A percentile compares a stretch with the other conserved stretches of the same genome.
phyloP scores from a whole-genome alignment of 331 rosid genomes.

The Saraca asoca region DNA sequence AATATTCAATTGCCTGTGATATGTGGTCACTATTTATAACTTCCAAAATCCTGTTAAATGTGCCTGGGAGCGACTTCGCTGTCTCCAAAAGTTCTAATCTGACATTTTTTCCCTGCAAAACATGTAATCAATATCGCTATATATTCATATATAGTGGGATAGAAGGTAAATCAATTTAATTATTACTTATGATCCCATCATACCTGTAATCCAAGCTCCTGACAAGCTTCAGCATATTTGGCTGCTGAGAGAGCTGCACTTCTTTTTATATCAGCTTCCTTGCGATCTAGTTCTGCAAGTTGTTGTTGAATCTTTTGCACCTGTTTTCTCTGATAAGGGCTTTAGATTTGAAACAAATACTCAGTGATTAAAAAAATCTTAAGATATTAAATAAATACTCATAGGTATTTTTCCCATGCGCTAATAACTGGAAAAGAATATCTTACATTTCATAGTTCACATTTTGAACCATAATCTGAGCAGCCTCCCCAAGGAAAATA shows the following conservation, averaged over 20 bases:
- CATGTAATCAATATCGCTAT: conserved; percentile 19
- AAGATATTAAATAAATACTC: conserved; percentile 18
- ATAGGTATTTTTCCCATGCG: background rate
- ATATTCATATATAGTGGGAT: background rate
- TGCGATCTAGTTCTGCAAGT: conserved; percentile 79
- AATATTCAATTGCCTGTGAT: conserved; percentile 74
- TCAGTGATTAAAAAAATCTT: conserved; percentile 12
- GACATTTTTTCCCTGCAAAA: conserved; percentile 76
- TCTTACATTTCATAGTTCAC: conserved; percentile 92
- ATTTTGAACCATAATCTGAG: conserved; percentile 81
- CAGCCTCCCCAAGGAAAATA: conserved; percentile 93
- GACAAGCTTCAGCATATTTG: conserved; percentile 87
- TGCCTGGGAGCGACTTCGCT: conserved; percentile 79
- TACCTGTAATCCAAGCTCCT: conserved; percentile 96
- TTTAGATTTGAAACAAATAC: conserved; percentile 34
- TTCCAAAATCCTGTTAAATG: conserved; percentile 70
- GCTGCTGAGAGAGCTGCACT: conserved; percentile 71
- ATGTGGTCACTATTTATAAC: conserved; percentile 65
- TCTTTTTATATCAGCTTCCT: conserved; percentile 88
- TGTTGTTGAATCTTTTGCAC: conserved; percentile 95
- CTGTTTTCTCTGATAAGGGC: conserved; percentile 87
- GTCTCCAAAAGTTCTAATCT: conserved; percentile 82
- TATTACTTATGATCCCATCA: conserved; percentile 14
- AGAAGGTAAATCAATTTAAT: conserved; percentile 9
- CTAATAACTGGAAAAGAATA: conserved; percentile 22